Base-by-base conservation (phyloP, 176 grass and related monocot genomes). In the Paspalum notatum region DNA sequence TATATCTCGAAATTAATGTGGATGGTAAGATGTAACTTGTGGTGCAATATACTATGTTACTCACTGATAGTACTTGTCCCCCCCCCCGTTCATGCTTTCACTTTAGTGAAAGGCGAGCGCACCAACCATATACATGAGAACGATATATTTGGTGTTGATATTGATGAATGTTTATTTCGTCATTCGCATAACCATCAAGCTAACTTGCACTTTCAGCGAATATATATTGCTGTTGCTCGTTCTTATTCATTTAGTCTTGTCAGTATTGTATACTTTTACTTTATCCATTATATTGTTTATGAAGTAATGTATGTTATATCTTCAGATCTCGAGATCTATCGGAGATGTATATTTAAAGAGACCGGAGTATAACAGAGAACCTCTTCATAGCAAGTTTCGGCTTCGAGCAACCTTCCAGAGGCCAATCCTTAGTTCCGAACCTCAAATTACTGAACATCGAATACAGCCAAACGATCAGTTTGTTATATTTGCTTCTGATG, bases 401-500 rank as follows among this genome's bases (percentile, higher is more conserved):
- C 91, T 94, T 53, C 76, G 82, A 62, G 87, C 90, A 79, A 78
- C 85, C 44, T 92, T 97, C 83, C 84, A 92, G 43, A 94, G 43
- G 52, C 75, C 94, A n/a, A 90, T 97, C 88, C 87, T 97, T 74
- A 94, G 75, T 73, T 77, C 91, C 57, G 94, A 94, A 42, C 94
- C 94, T 70, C 84, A 88, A 79, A 92, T 97, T 82, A 73, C 63
- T 72, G 87, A 80, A 24, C 85, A 92, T 85, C 82, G 88, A 82
- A 76, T 97, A 66, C 79, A 94, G 52, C 79, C 62, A 3, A 86
- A 80, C 9, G 91, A 97, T 80, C 89, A 86, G 24, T 97, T 97
- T 84, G 82, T 92, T 86, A 97, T 97, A 93, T 97, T 97, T 77
- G 94, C 94, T 42, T 93, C 94, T 17, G 94, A 97, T 53, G 94